Conservation (phyloP, 495 filamentous ascomycete genomes). For the Hypoxylon lenormandii region DNA sequence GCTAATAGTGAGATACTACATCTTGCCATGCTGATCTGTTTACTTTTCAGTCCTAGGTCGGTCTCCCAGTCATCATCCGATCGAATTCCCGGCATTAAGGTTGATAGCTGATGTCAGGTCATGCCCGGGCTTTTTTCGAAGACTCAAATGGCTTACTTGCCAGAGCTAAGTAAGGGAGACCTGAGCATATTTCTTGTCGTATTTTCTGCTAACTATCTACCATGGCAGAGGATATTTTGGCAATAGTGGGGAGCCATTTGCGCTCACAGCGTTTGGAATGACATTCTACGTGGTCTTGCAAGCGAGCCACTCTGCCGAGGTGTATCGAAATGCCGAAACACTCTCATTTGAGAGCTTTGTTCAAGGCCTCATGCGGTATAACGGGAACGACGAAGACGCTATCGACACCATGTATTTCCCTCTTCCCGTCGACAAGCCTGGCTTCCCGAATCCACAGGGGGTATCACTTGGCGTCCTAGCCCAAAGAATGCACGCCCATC, state of each 20-base stretch:
- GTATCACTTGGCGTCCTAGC: conserved; percentile 28
- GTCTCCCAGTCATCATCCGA: no score
- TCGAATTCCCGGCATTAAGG: no score
- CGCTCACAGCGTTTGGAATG: conserved; percentile 32
- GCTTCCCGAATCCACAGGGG: conserved; percentile 40
- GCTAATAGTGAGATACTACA: no score
- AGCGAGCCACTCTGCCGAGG: conserved; percentile 30
- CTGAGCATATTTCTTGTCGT: no score
- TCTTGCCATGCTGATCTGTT: no score
- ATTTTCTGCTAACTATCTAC: not conserved
- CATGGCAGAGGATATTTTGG: conserved; percentile 7
- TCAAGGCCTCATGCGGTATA: conserved; percentile 20
- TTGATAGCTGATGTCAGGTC: no score
- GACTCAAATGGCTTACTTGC: no score
- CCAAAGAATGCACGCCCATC: conserved; percentile 36
- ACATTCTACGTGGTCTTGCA: conserved; percentile 47
- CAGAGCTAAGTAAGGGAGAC: no score
- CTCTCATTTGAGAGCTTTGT: conserved; percentile 47
- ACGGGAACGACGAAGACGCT: conserved; percentile 20
- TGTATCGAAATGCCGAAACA: conserved; percentile 39
- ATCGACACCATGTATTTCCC: conserved; percentile 28
- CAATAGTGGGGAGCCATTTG: conserved; percentile 38
- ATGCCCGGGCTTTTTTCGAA: no score
- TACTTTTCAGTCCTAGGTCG: no score
- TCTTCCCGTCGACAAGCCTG: conserved; percentile 17